phyloP scores from a whole-genome alignment of 202 grass and related monocot genomes.

The Carex arenaria region DNA sequence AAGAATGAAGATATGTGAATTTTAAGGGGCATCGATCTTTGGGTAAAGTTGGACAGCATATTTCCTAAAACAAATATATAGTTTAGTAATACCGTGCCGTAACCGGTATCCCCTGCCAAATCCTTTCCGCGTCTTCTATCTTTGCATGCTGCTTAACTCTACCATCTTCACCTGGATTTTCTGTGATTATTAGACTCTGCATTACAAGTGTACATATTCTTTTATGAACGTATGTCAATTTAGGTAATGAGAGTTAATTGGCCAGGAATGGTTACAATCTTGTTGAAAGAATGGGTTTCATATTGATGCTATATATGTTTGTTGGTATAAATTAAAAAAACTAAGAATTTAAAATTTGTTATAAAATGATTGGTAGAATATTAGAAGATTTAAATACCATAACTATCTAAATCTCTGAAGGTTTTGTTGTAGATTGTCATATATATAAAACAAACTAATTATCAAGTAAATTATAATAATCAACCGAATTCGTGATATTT shows the following conservation, averaged over 20 bases:
- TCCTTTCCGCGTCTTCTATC: not conserved
- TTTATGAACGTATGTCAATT: not conserved
- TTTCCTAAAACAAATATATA: not conserved
- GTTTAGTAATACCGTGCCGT: constrained; percentile 10
- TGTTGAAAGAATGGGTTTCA: not conserved
- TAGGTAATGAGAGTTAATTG: not conserved
- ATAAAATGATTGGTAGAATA: too few relatives aligned
- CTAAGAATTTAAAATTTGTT: not conserved
- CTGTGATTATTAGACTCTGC: not conserved
- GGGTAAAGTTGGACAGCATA: not conserved
- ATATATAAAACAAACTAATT: too few relatives aligned
- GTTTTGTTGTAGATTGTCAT: too few relatives aligned
- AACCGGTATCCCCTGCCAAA: not conserved
- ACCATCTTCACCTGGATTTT: not conserved
- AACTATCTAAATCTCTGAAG: too few relatives aligned
- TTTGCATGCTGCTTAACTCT: not conserved
- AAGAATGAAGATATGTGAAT: too few relatives aligned
- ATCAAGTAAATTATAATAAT: too few relatives aligned
- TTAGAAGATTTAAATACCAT: too few relatives aligned
- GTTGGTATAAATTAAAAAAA: not conserved
- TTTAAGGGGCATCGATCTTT: not conserved
- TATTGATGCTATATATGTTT: not conserved
- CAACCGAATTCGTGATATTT: too few relatives aligned
- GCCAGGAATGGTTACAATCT: not conserved
- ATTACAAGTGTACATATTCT: not conserved